Percentiles rank a stretch among this genome's conserved stretches.
Conservation (phyloP, 169 alveolate genomes). For the Eimeria necatrix region DNA sequence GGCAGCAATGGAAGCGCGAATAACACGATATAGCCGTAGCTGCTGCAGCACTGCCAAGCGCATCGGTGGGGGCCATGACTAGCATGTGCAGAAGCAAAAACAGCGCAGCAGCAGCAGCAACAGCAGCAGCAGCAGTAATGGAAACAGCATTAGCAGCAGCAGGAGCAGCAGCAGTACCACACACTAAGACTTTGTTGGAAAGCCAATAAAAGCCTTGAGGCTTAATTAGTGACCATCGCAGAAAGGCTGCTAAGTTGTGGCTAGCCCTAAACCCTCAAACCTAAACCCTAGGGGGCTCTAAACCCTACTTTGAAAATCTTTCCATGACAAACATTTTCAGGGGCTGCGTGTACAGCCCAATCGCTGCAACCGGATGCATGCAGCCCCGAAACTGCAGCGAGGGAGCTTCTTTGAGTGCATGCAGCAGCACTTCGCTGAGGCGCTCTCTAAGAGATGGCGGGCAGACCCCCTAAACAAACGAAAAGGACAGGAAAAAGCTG, state of each 20-base stretch:
- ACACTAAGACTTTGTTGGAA: too few relatives aligned
- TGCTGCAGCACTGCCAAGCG: too few relatives aligned
- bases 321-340: constrained; percentile 86
- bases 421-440: constrained; percentile 84
- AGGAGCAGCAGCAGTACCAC: background rate
- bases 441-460: constrained; percentile 82
- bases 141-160: background rate
- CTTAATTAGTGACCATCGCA: too few relatives aligned
- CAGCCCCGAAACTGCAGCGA: constrained; percentile 90
- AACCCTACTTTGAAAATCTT: constrained; percentile 86
- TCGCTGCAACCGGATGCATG: constrained; percentile 86
- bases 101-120: background rate
- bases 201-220: background rate
- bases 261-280: background rate
- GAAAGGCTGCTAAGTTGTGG: background rate
- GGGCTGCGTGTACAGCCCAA: constrained; percentile 87
- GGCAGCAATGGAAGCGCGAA: background rate
- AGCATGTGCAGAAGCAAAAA: too few relatives aligned
- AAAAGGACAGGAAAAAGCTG: background rate
- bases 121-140: constrained; percentile 8
- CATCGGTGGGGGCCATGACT: too few relatives aligned
- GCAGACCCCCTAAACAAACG: constrained; percentile 40
- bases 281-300: background rate
- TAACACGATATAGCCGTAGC: too few relatives aligned
- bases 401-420: constrained; percentile 83